These are phyloP conservation scores for Staphylotrichum tortipilum DNA, from an alignment of 495 filamentous ascomycete species.

Conservation along the genomic window DNA sequence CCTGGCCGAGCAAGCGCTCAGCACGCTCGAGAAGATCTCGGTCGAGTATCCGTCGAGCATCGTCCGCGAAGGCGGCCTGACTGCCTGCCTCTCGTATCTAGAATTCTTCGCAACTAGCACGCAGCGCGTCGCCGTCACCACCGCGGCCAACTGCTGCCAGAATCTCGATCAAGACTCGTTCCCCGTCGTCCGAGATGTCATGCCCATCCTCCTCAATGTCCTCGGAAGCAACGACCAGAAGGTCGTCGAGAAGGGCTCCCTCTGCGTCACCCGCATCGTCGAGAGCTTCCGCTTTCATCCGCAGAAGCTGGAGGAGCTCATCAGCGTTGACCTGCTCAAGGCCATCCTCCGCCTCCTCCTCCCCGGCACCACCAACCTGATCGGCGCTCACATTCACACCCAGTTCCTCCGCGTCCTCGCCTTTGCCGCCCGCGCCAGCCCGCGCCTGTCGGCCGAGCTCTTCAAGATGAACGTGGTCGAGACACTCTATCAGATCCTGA, in stretches of 20 bases:
- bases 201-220: constrained; percentile 88
- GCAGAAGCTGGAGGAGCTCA: constrained; percentile 81
- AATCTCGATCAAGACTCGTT: constrained; percentile 94
- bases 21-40: constrained; percentile 94
- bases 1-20: constrained; percentile 91
- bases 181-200: constrained; percentile 77
- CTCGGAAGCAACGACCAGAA: constrained; percentile 87
- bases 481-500: constrained; percentile 95
- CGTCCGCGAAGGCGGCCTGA: constrained; percentile 90
- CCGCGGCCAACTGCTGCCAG: constrained; percentile 94
- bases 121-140: constrained; percentile 91
- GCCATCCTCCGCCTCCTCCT: constrained; percentile 84
- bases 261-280: constrained; percentile 93
- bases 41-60: constrained; percentile 93
- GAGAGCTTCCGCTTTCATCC: constrained; percentile 90
- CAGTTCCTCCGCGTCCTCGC: constrained; percentile 88
- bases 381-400: constrained; percentile 91
- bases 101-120: constrained; percentile 98
- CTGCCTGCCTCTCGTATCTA: constrained; percentile 84
- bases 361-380: constrained; percentile 91
- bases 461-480: constrained; percentile 97
- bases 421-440: constrained; percentile 80
- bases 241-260: constrained; percentile 91
- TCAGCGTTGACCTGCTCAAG: constrained; percentile 76
- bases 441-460: constrained; percentile 76